Conservation (phyloP, 768 basidiomycete genomes). For the Cystoderma amianthinum region DNA sequence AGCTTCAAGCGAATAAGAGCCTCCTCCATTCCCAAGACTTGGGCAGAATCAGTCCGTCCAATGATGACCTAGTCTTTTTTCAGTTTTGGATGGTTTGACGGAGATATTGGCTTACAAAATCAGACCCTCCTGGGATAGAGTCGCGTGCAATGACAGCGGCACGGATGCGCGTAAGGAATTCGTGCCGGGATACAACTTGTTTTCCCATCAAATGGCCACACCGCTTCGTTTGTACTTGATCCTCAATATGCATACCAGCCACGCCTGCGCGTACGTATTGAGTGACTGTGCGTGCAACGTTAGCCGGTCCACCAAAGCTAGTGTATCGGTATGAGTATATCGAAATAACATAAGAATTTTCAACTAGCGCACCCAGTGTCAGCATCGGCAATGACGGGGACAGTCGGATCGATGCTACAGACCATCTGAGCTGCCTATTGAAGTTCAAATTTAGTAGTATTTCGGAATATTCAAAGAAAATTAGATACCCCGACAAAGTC, state of each 20-base stretch:
- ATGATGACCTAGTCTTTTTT: slow-evolving; percentile 46
- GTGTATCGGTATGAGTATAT: no score
- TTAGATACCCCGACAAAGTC: slow-evolving; percentile 61
- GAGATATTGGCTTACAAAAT: slow-evolving; percentile 46
- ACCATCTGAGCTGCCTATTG: slow-evolving; percentile 61
- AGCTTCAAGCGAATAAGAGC: slow-evolving; percentile 59
- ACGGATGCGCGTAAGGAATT: slow-evolving; percentile 66
- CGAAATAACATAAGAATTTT: no score
- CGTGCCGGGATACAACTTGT: slow-evolving; percentile 75
- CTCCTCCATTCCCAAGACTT: slow-evolving; percentile 76
- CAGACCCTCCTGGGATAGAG: slow-evolving; percentile 65
- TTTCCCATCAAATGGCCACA: slow-evolving; percentile 79
- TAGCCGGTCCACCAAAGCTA: slow-evolving; percentile 69
- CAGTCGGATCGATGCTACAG: slow-evolving; percentile 54
- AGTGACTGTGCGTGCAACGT: slow-evolving; percentile 70
- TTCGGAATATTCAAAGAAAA: no score
- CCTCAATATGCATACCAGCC: slow-evolving; percentile 74
- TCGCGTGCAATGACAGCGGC: slow-evolving; percentile 75
- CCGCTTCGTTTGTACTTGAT: slow-evolving; percentile 78
- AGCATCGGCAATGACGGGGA: slow-evolving; percentile 74
- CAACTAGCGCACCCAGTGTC: slow-evolving; percentile 64
- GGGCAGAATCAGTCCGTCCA: slow-evolving; percentile 73
- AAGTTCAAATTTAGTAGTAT: not conserved
- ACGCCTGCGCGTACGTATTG: slow-evolving; percentile 65
- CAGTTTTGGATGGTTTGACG: not conserved